A percentile compares a stretch with the other conserved stretches of the same genome.
Evolutionary conservation across 805 yeast species (phyloP).

Genomic region (Kluyveromyces starmeri): DNA sequence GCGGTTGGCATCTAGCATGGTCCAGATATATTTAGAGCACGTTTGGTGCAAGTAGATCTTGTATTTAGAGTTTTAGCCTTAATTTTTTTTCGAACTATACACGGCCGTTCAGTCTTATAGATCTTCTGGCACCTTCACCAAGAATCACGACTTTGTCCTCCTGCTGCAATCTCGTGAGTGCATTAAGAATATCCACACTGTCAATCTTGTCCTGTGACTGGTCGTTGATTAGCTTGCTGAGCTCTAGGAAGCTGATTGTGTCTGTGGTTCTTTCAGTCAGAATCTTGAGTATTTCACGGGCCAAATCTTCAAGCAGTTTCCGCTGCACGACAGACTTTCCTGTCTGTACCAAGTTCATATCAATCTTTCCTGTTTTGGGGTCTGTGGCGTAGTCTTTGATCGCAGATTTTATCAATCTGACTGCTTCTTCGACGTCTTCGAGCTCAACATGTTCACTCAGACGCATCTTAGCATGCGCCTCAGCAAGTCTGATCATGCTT

Average conservation of each 20-base stretch:
- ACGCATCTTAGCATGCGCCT: conserved; percentile 97
- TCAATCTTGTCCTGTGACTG: conserved; percentile 52
- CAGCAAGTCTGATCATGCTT: conserved; percentile 87
- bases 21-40: too few species aligned
- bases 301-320: conserved; percentile 62
- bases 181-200: conserved; percentile 59
- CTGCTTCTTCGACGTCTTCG: conserved; percentile 86
- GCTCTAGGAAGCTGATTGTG: conserved; percentile 47
- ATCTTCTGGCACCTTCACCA: conserved; percentile 67
- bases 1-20: too few species aligned
- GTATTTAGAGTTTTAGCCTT: too few species aligned
- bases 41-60: too few species aligned
- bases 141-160: conserved; percentile 61
- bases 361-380: conserved; percentile 93
- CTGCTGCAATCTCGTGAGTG: conserved; percentile 54
- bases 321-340: conserved; percentile 88
- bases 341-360: conserved; percentile 94
- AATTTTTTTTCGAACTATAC: conserved; percentile 16
- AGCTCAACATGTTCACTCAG: conserved; percentile 61
- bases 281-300: conserved; percentile 47
- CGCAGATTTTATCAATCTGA: conserved; percentile 84
- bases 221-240: conserved; percentile 57
- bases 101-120: conserved; percentile 35
- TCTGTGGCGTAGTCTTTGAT: conserved; percentile 97
- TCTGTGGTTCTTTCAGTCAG: conserved; percentile 42